Evolutionary conservation across 1,284 basidiomycete genomes (phyloP).

Genomic region (Mycosarcoma maydis): DNA sequence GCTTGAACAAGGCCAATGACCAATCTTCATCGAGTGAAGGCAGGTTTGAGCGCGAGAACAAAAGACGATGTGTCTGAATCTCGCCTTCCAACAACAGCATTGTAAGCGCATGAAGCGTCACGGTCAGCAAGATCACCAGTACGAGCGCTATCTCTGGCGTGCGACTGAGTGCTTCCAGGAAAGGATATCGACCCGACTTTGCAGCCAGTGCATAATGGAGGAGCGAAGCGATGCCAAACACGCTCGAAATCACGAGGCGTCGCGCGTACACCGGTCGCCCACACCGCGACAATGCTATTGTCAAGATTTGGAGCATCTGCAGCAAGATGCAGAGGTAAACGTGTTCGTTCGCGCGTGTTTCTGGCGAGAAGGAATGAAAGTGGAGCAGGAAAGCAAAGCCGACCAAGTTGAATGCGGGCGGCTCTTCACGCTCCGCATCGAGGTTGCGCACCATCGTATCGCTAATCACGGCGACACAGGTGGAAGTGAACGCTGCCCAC

Average conservation of each 20-base stretch:
- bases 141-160: constrained; percentile 51
- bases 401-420: constrained; percentile 59
- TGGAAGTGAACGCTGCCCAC: constrained; percentile 47
- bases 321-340: constrained; percentile 58
- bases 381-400: constrained; percentile 60
- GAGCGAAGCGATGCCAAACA: constrained; percentile 45
- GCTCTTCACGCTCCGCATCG: constrained; percentile 51
- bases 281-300: constrained; percentile 33
- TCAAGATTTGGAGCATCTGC: constrained; percentile 53
- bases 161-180: constrained; percentile 54
- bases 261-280: constrained; percentile 34
- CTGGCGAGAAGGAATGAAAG: constrained; percentile 50
- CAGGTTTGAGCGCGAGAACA: constrained; percentile 49
- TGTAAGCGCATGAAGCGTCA: constrained; percentile 55
- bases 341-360: constrained; percentile 52
- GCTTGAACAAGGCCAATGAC: constrained; percentile 58
- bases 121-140: constrained; percentile 50
- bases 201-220: constrained; percentile 51
- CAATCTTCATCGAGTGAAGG: constrained; percentile 57
- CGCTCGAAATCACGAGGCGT: constrained; percentile 48
- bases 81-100: constrained; percentile 53
- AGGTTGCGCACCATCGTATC: constrained; percentile 47
- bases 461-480: constrained; percentile 42
- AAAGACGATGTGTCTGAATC: constrained; percentile 39
- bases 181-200: constrained; percentile 45